These are phyloP conservation scores for Forsythia viridissima DNA, from an alignment of 257 asterid genomes.

Conservation along the genomic window DNA sequence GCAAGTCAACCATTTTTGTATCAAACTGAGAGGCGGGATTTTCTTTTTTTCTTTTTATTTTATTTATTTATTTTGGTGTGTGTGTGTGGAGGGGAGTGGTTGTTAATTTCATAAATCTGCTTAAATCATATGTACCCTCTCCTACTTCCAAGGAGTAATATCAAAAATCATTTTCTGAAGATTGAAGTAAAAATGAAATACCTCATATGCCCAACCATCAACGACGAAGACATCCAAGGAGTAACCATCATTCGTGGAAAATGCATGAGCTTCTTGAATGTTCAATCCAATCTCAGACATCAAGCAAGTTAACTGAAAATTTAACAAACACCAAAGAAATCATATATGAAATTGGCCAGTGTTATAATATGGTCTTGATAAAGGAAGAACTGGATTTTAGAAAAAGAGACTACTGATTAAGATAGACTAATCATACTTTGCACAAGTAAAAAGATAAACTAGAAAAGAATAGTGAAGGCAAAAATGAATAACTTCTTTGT, in stretches of 20 bases:
- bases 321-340: slow-evolving; percentile 8
- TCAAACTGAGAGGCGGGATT: background rate
- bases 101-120: background rate
- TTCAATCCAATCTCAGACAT: slow-evolving; percentile 88
- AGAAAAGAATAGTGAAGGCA: slow-evolving; percentile 1
- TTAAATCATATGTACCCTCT: background rate
- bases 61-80: too few relatives aligned
- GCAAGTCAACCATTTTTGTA: slow-evolving; percentile 19
- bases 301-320: slow-evolving; percentile 72
- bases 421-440: background rate
- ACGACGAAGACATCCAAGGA: slow-evolving; percentile 92
- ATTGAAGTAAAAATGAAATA: slow-evolving; percentile 23
- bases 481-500: background rate
- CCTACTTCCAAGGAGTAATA: background rate
- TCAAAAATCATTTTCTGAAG: background rate
- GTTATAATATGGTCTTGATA: background rate
- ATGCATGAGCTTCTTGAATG: slow-evolving; percentile 99
- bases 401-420: background rate
- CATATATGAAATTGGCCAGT: background rate
- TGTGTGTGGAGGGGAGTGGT: background rate
- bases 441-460: background rate
- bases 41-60: background rate
- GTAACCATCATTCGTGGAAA: slow-evolving; percentile 85
- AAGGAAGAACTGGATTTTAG: background rate
- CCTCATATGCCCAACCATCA: slow-evolving; percentile 79